Evolutionary conservation across 306 rosid genomes (phyloP).

Genomic region (Cucumis cinereus): DNA sequence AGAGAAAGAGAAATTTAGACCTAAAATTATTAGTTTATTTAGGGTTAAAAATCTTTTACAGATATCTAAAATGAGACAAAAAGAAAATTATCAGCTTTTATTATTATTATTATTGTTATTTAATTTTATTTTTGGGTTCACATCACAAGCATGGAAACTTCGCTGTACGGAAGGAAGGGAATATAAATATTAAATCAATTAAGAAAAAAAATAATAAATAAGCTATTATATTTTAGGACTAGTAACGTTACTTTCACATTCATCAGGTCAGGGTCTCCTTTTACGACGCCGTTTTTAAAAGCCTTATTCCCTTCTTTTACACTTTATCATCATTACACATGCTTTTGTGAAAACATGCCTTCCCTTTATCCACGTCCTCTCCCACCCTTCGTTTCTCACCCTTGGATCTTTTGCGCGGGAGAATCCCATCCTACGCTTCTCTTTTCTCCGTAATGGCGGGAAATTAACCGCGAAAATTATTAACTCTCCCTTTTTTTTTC

Average conservation of each 20-base stretch:
- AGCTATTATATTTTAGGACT: neutral
- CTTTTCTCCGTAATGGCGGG: constrained; percentile 39
- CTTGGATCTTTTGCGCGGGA: neutral
- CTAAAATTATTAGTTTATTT: neutral
- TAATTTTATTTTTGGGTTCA: neutral
- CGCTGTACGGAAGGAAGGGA: neutral
- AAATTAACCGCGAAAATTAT: constrained; percentile 9
- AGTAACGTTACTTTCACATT: neutral
- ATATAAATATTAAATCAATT: neutral
- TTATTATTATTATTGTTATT: too few relatives aligned
- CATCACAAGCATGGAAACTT: neutral
- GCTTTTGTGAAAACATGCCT: constrained; percentile 15
- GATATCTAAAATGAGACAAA: neutral
- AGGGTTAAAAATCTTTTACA: neutral
- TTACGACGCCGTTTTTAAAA: constrained; percentile 7
- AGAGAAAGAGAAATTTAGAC: neutral
- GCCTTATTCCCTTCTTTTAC: constrained; percentile 13
- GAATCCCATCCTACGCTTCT: constrained; percentile 18
- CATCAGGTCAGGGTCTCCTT: neutral
- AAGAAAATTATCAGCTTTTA: neutral
- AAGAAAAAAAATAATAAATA: neutral
- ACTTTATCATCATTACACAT: constrained; percentile 42
- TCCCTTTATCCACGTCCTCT: constrained; percentile 13
- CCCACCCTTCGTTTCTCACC: neutral
- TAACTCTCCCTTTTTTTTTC: neutral